phyloP scores from a whole-genome alignment of 805 yeast species.

The Ogataea dorogensis region DNA sequence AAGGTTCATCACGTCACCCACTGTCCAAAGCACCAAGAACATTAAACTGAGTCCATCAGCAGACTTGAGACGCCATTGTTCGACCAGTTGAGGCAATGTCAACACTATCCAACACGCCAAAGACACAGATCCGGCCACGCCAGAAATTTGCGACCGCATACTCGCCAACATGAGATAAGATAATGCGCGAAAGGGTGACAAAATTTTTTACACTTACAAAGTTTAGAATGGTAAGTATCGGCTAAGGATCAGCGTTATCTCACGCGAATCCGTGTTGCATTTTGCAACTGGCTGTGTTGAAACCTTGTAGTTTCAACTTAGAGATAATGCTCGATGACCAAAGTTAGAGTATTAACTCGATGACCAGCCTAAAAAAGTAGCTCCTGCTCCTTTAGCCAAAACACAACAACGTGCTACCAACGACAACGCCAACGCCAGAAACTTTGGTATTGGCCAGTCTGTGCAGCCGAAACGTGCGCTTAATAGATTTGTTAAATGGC shows the following conservation, averaged over 20 bases:
- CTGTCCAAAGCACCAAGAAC: constrained; percentile 65
- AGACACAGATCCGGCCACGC: constrained; percentile 67
- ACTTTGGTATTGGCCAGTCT: constrained; percentile 95
- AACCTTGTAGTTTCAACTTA: constrained; percentile 1
- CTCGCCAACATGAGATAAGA: constrained; percentile 24
- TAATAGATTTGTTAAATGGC: constrained; percentile 98
- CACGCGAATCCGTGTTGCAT: constrained; percentile 1
- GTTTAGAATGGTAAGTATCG: constrained; percentile 7
- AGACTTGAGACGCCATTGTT: constrained; percentile 72
- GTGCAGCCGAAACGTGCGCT: constrained; percentile 95
- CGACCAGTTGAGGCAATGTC: constrained; percentile 72
- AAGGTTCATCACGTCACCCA: constrained; percentile 70
- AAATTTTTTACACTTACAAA: constrained; percentile 1
- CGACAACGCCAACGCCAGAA: constrained; percentile 85
- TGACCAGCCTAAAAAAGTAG: constrained; percentile 71
- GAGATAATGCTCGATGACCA: constrained; percentile 32
- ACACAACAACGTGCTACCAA: too few relatives aligned
- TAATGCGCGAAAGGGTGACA: not conserved
- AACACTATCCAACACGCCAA: constrained; percentile 80
- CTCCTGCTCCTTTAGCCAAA: constrained; percentile 98
- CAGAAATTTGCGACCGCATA: constrained; percentile 49
- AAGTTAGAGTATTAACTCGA: constrained; percentile 30
- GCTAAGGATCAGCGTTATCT: constrained; percentile 12
- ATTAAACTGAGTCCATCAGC: constrained; percentile 76
- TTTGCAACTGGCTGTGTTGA: constrained; percentile 6